Conservation (phyloP, 1,139 yeast species). For the Kluyveromyces sp. region DNA sequence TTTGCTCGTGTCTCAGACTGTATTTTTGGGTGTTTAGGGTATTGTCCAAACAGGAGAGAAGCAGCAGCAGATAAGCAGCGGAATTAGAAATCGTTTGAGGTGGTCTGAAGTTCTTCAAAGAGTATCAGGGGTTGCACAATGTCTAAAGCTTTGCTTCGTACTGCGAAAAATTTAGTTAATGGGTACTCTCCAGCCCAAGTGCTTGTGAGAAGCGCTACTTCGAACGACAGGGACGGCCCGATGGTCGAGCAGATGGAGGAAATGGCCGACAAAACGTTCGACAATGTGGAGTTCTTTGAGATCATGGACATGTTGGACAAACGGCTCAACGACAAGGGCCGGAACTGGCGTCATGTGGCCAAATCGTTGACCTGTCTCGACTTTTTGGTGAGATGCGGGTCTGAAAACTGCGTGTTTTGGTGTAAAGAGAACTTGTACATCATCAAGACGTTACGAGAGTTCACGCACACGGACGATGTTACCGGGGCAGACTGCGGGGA, state of each 20-base stretch:
- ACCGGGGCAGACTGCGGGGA: conserved; percentile 81
- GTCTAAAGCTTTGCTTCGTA: conserved; percentile 77
- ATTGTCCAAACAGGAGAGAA: background rate
- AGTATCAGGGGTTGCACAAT: conserved; percentile 28
- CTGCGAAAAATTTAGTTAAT: conserved; percentile 86
- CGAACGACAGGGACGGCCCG: conserved; percentile 86
- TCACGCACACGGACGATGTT: conserved; percentile 72
- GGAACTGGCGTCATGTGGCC: conserved; percentile 96
- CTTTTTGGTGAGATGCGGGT: conserved; percentile 78
- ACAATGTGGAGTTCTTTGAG: conserved; percentile 72
- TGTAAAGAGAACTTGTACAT: conserved; percentile 84
- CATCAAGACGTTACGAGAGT: conserved; percentile 86
- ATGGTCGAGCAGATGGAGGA: conserved; percentile 79
- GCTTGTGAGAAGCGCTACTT: conserved; percentile 86
- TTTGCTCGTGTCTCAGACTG: background rate
- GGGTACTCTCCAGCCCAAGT: conserved; percentile 88
- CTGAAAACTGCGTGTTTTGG: conserved; percentile 92
- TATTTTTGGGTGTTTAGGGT: background rate
- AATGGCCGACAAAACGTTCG: conserved; percentile 67
- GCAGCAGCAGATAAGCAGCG: too few species aligned
- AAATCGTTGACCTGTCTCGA: conserved; percentile 85
- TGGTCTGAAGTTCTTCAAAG: background rate
- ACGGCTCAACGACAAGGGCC: conserved; percentile 91
- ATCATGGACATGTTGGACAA: conserved; percentile 95
- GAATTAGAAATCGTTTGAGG: too few species aligned